Evolutionary conservation across 1,139 yeast species (phyloP), one percentile per base, ranked within the genome.

Genomic region (Arxiozyma slooffiae): DNA sequence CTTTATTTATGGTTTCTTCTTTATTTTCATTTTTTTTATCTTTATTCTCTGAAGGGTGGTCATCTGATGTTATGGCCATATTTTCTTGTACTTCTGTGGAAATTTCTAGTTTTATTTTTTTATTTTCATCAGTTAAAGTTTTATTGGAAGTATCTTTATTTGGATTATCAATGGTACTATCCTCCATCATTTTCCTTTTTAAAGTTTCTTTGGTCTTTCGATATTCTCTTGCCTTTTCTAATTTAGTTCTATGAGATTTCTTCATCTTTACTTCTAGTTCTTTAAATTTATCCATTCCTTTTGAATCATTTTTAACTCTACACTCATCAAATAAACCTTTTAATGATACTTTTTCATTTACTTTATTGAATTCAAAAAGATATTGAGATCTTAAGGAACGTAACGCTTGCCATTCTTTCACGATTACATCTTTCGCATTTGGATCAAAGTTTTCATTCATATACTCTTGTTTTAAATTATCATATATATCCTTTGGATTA

Each of bases 391-490:
- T 56, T 34, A 65, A 48, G 4, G 56, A 54, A 26, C 69, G 60
- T 41, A 65, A 48, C 16, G 50, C 49, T 48, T 61, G 66, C 69
- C 69, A 65, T 39, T 61, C 61, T 49, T 58, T 57, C 7, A 64
- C 59, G 17, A 60, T 61, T 23, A 58, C 59, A 22, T 56, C 61
- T 22, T 50, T 47, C 9, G 41, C 50, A 5, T 34, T 40, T 14
- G 24, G 18, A 16, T 48, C 40, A 7, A 48, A 41, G 18, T 37
- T 17, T 37, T 46, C 48, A 22, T 38, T n/a, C 22, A 41, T 21
- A 45, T 39, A 48, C 8, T 45, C 49, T 20, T 40, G 47, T 36
- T 49, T 48, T 34, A 63, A 46, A 11, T 50, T 45, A 1, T 53
- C 52, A 43, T 54, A 61, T 7, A 60, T 16, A 8, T 47, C 57